A percentile compares a stretch with the other conserved stretches of the same genome.
Evolutionary conservation across 345 rosid genomes (phyloP).

Genomic region (Populus nigra): DNA sequence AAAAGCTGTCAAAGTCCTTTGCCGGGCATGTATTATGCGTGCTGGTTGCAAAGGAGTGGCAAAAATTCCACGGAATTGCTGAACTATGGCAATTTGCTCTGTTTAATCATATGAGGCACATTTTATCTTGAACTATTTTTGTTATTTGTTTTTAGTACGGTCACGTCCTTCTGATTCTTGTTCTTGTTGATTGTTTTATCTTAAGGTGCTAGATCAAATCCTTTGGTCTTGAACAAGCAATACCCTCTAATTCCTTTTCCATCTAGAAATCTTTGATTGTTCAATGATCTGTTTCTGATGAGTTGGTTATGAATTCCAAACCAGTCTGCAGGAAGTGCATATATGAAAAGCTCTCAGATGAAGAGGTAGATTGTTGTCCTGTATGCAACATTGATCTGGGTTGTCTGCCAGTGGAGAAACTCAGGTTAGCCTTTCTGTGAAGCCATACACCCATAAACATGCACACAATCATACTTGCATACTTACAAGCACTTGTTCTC

Average conservation of each 20-base stretch:
- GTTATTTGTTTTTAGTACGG: not conserved
- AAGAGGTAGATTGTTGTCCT: slow-evolving; percentile 63
- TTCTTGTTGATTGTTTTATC: not conserved
- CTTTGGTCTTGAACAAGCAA: not conserved
- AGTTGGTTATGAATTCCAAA: slow-evolving; percentile 16
- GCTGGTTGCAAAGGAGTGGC: not conserved
- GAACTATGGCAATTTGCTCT: not conserved
- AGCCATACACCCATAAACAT: not conserved
- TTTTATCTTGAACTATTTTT: not conserved
- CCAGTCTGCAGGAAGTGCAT: slow-evolving; percentile 82
- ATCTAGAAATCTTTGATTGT: not conserved
- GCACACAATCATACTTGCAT: not conserved
- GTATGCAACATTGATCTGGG: slow-evolving; percentile 74
- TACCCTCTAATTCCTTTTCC: not conserved
- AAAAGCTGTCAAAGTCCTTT: not conserved
- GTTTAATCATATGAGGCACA: not conserved
- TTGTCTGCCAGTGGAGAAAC: slow-evolving; percentile 59
- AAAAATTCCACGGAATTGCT: not conserved
- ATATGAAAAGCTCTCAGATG: slow-evolving; percentile 63
- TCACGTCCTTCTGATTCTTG: not conserved
- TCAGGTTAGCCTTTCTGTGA: slow-evolving; percentile 38
- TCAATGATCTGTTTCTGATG: slow-evolving; percentile 10
- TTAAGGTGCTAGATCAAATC: not conserved
- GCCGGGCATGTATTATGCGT: not conserved
- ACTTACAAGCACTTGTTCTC: not conserved